Percentiles rank a stretch among this genome's conserved stretches.
Conservation (phyloP, 495 filamentous ascomycete genomes). For the Penicillium nucicola region DNA sequence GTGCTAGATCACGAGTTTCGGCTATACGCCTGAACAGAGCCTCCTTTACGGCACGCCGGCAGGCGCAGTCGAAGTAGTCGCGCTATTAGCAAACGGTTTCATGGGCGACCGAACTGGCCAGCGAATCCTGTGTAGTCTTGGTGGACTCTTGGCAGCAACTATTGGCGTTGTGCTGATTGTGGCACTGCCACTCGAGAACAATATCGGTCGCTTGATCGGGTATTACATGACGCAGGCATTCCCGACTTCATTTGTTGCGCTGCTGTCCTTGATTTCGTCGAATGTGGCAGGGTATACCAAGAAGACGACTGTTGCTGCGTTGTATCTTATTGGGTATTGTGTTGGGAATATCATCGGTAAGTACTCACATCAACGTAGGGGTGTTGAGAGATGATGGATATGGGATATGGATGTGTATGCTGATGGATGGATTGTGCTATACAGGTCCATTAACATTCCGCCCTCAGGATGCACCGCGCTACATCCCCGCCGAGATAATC, state of each 20-base stretch:
- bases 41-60: constrained; percentile 65
- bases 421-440: too few relatives aligned
- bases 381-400: too few relatives aligned
- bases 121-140: constrained; percentile 47
- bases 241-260: constrained; percentile 47
- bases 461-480: constrained; percentile 55
- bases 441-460: constrained; percentile 56
- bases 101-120: constrained; percentile 56
- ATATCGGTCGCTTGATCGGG: constrained; percentile 56
- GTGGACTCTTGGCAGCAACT: constrained; percentile 34
- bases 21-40: constrained; percentile 54
- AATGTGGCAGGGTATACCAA: constrained; percentile 75
- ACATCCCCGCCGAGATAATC: constrained; percentile 65
- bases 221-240: constrained; percentile 62
- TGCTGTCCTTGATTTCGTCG: constrained; percentile 54
- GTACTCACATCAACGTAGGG: too few relatives aligned
- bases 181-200: constrained; percentile 56
- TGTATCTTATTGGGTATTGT: constrained; percentile 66
- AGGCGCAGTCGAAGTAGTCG: constrained; percentile 63
- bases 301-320: constrained; percentile 68
- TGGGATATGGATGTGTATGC: too few relatives aligned
- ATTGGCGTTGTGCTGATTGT: constrained; percentile 65
- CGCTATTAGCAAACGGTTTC: constrained; percentile 56
- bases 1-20: constrained; percentile 37
- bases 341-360: constrained; percentile 43